Conservation (phyloP, 169 alveolate species). For the Eimeria sp. region DNA sequence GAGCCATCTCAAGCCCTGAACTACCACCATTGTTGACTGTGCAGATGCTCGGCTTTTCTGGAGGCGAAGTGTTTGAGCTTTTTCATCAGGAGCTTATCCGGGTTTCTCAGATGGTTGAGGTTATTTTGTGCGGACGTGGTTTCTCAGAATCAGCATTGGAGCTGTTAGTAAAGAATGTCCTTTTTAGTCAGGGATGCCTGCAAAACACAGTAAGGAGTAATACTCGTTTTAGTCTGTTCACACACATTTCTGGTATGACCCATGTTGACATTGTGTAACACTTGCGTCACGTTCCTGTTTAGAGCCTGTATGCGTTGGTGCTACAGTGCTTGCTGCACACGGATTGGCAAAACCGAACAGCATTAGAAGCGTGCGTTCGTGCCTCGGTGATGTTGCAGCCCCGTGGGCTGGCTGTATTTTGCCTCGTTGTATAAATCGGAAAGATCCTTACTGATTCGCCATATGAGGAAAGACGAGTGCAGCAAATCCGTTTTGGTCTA, state of each 20-base stretch:
- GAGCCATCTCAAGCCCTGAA: not conserved
- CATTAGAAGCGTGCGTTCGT: not conserved
- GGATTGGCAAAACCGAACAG: not conserved
- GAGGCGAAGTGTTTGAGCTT: not conserved
- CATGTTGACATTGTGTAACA: not conserved
- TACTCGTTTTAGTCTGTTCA: not conserved
- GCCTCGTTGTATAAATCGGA: not conserved
- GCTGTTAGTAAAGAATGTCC: conserved; percentile 60
- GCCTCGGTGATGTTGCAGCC: not conserved
- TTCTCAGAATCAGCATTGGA: conserved; percentile 79
- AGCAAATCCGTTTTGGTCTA: not conserved
- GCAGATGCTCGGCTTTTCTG: not conserved
- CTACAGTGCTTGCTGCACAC: not conserved
- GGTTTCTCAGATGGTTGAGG: not conserved
- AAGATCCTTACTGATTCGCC: not conserved
- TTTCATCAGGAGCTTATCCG: not conserved
- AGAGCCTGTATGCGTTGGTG: not conserved
- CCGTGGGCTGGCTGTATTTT: too few relatives aligned
- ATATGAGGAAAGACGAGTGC: not conserved
- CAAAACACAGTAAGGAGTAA: conserved; percentile 56
- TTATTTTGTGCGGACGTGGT: not conserved
- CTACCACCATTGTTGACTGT: not conserved
- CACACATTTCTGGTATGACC: not conserved
- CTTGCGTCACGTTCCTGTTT: too few relatives aligned
- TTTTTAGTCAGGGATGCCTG: conserved; percentile 71